A percentile compares a stretch with the other conserved stretches of the same genome.
These are phyloP conservation scores for Hyphopichia fennica DNA, from an alignment of 1,139 yeast genomes.

Conservation along the genomic window DNA sequence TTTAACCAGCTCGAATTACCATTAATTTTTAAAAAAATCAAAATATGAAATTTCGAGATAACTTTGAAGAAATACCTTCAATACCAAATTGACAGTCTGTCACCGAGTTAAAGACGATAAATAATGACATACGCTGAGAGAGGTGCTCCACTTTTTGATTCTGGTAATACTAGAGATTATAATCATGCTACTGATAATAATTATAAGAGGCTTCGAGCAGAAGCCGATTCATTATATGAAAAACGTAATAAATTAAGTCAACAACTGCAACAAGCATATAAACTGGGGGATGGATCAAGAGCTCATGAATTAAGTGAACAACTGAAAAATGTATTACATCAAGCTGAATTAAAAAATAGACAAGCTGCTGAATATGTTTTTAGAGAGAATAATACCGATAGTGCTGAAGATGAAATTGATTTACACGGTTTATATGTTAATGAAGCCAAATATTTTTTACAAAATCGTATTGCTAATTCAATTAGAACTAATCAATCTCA, in stretches of 20 bases:
- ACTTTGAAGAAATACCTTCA: too few relatives aligned
- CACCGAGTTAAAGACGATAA: too few relatives aligned
- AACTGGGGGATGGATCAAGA: conserved; percentile 65
- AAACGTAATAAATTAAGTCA: conserved; percentile 57
- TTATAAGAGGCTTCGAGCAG: conserved; percentile 62
- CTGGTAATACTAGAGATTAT: conserved; percentile 50
- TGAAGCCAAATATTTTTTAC: conserved; percentile 80
- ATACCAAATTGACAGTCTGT: too few relatives aligned
- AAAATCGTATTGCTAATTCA: conserved; percentile 70
- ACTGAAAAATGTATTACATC: conserved; percentile 56
- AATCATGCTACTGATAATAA: conserved; percentile 71
- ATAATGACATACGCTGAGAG: conserved; percentile 24
- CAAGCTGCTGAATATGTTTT: conserved; percentile 93
- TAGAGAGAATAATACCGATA: conserved; percentile 82
- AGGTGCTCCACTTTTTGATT: conserved; percentile 38
- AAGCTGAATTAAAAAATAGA: conserved; percentile 69
- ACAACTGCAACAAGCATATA: conserved; percentile 76
- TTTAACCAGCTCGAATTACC: background rate
- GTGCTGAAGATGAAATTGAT: conserved; percentile 83
- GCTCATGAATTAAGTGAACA: conserved; percentile 75
- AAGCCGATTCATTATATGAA: conserved; percentile 68
- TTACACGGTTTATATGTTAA: conserved; percentile 88
- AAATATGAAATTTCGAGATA: too few relatives aligned
- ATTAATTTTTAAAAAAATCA: too few relatives aligned
- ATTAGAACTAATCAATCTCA: conserved; percentile 57